Evolutionary conservation across 2,329 filamentous ascomycete species (phyloP), one percentile per base, ranked within the genome.

Genomic region (Teratosphaeria nubilosa): DNA sequence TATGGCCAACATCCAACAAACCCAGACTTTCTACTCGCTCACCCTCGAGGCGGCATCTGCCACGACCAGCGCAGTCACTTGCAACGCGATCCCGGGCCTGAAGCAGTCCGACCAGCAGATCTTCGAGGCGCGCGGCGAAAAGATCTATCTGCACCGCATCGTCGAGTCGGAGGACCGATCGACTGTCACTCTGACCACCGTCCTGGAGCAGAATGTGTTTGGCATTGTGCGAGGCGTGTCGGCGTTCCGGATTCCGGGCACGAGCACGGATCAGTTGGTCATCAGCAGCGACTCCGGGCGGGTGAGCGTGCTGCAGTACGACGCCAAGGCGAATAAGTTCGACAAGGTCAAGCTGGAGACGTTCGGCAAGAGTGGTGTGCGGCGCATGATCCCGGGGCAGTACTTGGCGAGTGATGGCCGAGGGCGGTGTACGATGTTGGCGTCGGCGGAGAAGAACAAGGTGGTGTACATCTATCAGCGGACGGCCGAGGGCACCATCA

Each of bases 401-500:
- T 99, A 96, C 70, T 82, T 99, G 30, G 94, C 92, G 6, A 90
- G 90, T 56, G 94, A 99, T 69, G 94, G 94, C 30, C 96, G 96
- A 74, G 94, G 94, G 58, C 85, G 94, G 77, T 95, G 95, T 57
- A 96, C 92, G 70, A 81, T 99, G 71, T 89, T 97, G 61, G 91
- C 94, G 10, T 92, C 91, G 5, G 82, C 92, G 57, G 95, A 99
- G 77, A 99, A 99, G 82, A 99, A 97, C 78, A 99, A 99, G 78
- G 87, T 99, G 58, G 94, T 99, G 65, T 99, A 99, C 75, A 92
- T 99, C 68, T 81, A 99, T 65, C 97, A 97, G 74, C 87, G 95
- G 64, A 95, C 96, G 75, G 84, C 91, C 2, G 90, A 97, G 74
- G 91, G 91, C 20, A 90, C 96, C 73, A 84, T 99, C 67, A 95